These are phyloP conservation scores for Gymnopilus dilepis DNA, from an alignment of 768 basidiomycete species.

Conservation along the genomic window DNA sequence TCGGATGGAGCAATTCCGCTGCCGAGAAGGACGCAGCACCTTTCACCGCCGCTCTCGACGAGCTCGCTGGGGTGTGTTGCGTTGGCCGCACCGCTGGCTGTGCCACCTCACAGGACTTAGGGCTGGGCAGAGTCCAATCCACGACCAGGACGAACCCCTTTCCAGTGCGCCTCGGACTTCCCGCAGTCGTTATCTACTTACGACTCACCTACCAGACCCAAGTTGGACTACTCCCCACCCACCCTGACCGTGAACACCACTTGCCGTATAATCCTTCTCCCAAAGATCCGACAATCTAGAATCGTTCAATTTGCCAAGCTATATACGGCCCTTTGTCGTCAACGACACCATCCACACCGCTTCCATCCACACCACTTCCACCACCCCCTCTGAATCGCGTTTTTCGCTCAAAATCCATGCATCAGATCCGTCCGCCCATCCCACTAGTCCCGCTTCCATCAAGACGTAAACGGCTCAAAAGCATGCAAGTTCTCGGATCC, in stretches of 20 bases:
- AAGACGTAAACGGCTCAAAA: constrained; percentile 64
- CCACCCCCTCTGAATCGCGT: constrained; percentile 34
- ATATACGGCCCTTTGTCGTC: constrained; percentile 23
- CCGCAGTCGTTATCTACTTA: too few relatives aligned
- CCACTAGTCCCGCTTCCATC: constrained; percentile 46
- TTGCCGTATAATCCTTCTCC: background rate
- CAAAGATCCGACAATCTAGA: constrained; percentile 16
- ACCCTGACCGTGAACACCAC: background rate
- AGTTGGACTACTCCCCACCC: background rate
- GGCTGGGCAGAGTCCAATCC: too few relatives aligned
- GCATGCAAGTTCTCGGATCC: constrained; percentile 53
- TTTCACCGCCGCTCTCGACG: too few relatives aligned
- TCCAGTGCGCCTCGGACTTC: too few relatives aligned
- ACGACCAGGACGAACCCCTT: too few relatives aligned
- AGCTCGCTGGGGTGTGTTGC: too few relatives aligned
- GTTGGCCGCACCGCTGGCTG: too few relatives aligned
- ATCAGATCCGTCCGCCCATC: constrained; percentile 45
- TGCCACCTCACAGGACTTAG: too few relatives aligned
- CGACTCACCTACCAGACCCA: too few relatives aligned
- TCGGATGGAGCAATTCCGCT: too few relatives aligned
- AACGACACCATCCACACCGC: constrained; percentile 17
- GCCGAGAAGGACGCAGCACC: too few relatives aligned
- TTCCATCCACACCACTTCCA: constrained; percentile 11
- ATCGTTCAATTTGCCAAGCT: constrained; percentile 32
- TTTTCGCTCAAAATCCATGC: constrained; percentile 60